Conservation (phyloP, 306 rosid genomes). For the Coriaria nepalensis region DNA sequence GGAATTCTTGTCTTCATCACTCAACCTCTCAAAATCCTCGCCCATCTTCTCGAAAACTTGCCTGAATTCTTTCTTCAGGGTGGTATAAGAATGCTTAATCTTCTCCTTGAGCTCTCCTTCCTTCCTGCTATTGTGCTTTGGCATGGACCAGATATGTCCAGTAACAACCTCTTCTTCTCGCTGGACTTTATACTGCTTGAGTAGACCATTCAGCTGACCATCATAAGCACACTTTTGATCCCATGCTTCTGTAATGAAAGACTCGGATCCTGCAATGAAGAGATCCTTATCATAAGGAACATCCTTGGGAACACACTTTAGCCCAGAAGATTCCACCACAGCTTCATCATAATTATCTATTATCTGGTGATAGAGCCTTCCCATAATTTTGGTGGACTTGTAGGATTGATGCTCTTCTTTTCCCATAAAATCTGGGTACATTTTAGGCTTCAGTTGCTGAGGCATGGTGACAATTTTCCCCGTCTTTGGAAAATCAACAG, state of each 20-base stretch:
- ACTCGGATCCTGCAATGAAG: slow-evolving; percentile 35
- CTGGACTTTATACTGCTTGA: slow-evolving; percentile 60
- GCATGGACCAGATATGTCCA: slow-evolving; percentile 94
- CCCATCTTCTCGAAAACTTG: slow-evolving; percentile 43
- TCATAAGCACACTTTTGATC: slow-evolving; percentile 58
- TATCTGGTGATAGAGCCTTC: slow-evolving; percentile 55
- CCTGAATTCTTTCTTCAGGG: slow-evolving; percentile 70
- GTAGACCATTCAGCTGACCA: slow-evolving; percentile 48
- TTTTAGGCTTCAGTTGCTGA: slow-evolving; percentile 40
- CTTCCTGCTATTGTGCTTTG: slow-evolving; percentile 60
- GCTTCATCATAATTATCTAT: slow-evolving; percentile 45
- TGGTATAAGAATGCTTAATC: slow-evolving; percentile 66
- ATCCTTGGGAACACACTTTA: slow-evolving; percentile 13
- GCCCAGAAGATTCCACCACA: slow-evolving; percentile 21
- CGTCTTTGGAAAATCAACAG: slow-evolving; percentile 88
- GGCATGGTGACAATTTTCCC: slow-evolving; percentile 66
- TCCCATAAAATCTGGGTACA: slow-evolving; percentile 91
- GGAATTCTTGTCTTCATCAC: slow-evolving; percentile 44
- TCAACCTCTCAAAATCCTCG: slow-evolving; percentile 27
- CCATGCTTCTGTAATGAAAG: slow-evolving; percentile 62
- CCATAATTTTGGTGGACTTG: slow-evolving; percentile 58
- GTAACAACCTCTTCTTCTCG: slow-evolving; percentile 83
- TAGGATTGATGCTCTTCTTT: slow-evolving; percentile 57
- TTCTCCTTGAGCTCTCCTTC: slow-evolving; percentile 92
- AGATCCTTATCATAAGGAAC: slow-evolving; percentile 57